These are phyloP conservation scores for Pythium monospermum DNA, from an alignment of 352 stramenopile species.

Conservation along the genomic window DNA sequence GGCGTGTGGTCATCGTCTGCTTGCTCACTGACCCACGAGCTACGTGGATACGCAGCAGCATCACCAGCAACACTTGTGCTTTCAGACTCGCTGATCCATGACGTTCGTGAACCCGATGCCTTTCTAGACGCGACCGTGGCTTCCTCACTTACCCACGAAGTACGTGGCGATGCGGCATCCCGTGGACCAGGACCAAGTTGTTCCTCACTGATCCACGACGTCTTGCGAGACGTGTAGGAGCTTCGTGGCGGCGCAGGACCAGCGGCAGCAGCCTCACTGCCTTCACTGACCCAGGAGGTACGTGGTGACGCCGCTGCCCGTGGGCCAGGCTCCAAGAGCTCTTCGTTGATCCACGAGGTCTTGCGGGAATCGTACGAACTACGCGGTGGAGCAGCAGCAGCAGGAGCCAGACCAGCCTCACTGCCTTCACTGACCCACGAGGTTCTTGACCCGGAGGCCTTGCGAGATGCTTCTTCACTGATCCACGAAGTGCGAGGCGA, in stretches of 20 bases:
- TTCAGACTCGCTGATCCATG: constrained; percentile 2
- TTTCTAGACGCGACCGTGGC: background rate
- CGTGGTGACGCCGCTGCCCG: background rate
- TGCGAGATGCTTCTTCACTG: background rate
- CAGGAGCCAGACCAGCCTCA: background rate
- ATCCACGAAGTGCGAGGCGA: constrained; percentile 5
- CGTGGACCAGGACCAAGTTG: background rate
- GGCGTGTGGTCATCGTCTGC: too few relatives aligned
- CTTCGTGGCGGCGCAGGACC: background rate
- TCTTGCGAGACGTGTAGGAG: background rate
- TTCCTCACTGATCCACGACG: constrained; percentile 11
- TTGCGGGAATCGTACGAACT: constrained; percentile 1
- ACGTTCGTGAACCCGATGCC: background rate
- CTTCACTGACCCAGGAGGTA: constrained; percentile 3
- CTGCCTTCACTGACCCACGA: constrained; percentile 16
- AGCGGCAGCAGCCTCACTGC: background rate
- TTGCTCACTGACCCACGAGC: constrained; percentile 8
- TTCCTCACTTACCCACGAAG: constrained; percentile 10
- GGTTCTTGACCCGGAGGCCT: constrained; percentile 1
- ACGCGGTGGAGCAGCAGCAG: background rate
- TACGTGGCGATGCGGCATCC: background rate
- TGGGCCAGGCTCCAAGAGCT: background rate
- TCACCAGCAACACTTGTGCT: background rate
- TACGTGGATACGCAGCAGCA: background rate
- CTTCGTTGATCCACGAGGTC: constrained; percentile 19